Conservation (phyloP, 164 flowering plant species). For the Akebia trifoliata region DNA sequence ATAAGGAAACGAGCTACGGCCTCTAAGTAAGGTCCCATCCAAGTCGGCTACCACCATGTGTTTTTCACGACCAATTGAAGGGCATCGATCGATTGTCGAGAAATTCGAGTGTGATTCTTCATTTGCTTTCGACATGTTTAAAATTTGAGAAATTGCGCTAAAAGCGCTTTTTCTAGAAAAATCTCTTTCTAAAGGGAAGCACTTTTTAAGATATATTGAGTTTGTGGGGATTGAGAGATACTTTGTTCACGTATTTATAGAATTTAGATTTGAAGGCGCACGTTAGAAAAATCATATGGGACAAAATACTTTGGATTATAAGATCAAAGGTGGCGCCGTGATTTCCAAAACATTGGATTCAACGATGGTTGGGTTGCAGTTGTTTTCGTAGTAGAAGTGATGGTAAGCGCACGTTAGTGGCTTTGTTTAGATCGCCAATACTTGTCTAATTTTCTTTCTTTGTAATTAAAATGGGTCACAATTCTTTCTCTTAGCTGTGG, state of each 20-base stretch:
- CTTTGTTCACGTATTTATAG: too few species aligned
- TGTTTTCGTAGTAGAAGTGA: neutral
- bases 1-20: conserved; percentile 39
- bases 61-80: conserved; percentile 19
- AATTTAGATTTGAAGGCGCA: neutral
- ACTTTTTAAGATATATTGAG: too few species aligned
- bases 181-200: too few species aligned
- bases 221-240: too few species aligned
- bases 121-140: conserved; percentile 5
- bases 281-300: neutral
- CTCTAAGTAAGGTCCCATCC: conserved; percentile 37
- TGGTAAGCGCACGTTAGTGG: neutral
- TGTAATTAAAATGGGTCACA: too few species aligned
- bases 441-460: too few species aligned
- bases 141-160: too few species aligned
- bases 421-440: conserved; percentile 6
- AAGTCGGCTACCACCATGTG: conserved; percentile 33
- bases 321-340: conserved; percentile 20
- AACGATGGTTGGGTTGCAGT: conserved; percentile 3
- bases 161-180: too few species aligned
- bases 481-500: too few species aligned
- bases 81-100: conserved; percentile 15
- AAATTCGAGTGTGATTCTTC: conserved; percentile 4
- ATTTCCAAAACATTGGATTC: conserved; percentile 20
- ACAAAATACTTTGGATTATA: conserved; percentile 5